A percentile compares a stretch with the other conserved stretches of the same genome.
phyloP scores from a whole-genome alignment of 1,284 basidiomycete genomes.

The Apiotrichum porosum region DNA sequence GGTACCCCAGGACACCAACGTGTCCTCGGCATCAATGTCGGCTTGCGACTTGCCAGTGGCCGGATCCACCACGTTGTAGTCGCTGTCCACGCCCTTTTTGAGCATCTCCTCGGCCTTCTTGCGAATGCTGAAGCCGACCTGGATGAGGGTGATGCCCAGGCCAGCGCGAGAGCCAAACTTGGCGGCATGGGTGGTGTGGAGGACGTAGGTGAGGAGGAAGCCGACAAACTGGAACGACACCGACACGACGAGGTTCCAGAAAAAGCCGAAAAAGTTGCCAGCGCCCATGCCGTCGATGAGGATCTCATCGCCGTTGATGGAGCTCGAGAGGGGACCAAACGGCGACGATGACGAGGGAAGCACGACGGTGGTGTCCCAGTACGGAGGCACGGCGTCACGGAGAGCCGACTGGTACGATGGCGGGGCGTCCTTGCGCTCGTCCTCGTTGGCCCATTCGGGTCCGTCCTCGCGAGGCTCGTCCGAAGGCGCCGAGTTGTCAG shows the following conservation, averaged over 20 bases:
- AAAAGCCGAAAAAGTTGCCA: constrained; percentile 52
- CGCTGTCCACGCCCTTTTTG: constrained; percentile 35
- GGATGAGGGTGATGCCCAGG: constrained; percentile 88
- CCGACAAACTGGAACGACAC: constrained; percentile 97
- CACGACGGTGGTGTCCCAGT: constrained; percentile 95
- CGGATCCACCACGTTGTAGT: constrained; percentile 33
- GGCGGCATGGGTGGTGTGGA: constrained; percentile 90
- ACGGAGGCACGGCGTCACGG: constrained; percentile 85
- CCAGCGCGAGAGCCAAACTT: constrained; percentile 92
- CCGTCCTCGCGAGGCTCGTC: constrained; percentile 58
- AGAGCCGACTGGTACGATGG: constrained; percentile 89
- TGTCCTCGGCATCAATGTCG: constrained; percentile 37
- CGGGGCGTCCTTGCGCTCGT: constrained; percentile 72
- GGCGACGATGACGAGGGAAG: constrained; percentile 53
- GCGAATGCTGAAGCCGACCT: constrained; percentile 82
- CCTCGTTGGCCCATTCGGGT: constrained; percentile 67
- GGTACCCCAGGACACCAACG: constrained; percentile 27
- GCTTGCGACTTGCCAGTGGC: constrained; percentile 19
- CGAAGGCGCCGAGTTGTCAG: constrained; percentile 53
- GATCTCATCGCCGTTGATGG: constrained; percentile 53
- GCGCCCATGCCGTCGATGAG: constrained; percentile 56
- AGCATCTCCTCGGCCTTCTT: constrained; percentile 47
- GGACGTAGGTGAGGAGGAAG: constrained; percentile 87
- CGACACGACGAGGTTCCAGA: constrained; percentile 66
- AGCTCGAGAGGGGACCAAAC: constrained; percentile 48